phyloP scores from a whole-genome alignment of 192 early-diverging fungal genomes.

The Podila epicladia region DNA sequence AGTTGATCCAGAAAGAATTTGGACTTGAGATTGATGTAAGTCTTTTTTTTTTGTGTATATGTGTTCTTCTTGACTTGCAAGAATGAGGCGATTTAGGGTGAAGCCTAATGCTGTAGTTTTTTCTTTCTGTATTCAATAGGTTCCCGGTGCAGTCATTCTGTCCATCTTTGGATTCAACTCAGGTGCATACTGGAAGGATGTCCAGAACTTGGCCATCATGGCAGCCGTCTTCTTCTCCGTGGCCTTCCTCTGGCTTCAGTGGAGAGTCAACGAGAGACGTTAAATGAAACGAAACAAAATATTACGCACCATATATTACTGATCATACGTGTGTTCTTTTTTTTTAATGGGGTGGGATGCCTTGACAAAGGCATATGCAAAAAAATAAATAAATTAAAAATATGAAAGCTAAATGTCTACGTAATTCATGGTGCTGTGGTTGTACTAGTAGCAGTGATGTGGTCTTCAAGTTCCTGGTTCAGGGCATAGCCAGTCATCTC shows the following conservation, averaged over 20 bases:
- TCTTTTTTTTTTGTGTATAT: neutral
- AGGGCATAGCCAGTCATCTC: too few species aligned
- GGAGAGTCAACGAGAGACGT: conserved; percentile 84
- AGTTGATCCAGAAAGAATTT: conserved; percentile 80
- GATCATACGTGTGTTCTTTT: too few species aligned
- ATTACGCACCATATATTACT: too few species aligned
- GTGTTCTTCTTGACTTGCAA: conserved; percentile 14
- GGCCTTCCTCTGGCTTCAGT: conserved; percentile 80
- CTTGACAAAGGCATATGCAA: too few species aligned
- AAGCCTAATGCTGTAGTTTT: neutral
- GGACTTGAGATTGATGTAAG: conserved; percentile 83
- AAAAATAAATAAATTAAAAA: too few species aligned
- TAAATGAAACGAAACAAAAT: conserved; percentile 38
- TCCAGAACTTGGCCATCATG: conserved; percentile 68
- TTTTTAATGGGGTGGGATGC: too few species aligned
- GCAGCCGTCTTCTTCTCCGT: conserved; percentile 69
- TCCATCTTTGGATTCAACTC: conserved; percentile 91
- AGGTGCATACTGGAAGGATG: conserved; percentile 84
- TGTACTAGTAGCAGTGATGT: too few species aligned
- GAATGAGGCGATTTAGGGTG: conserved; percentile 43
- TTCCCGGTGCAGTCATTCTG: conserved; percentile 87
- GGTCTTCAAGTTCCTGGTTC: too few species aligned
- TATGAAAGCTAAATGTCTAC: too few species aligned
- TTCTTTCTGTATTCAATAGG: conserved; percentile 37
- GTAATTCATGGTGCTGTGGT: too few species aligned